phyloP scores from a whole-genome alignment of 2,329 filamentous ascomycete genomes.

The Fusarium drepaniforme region DNA sequence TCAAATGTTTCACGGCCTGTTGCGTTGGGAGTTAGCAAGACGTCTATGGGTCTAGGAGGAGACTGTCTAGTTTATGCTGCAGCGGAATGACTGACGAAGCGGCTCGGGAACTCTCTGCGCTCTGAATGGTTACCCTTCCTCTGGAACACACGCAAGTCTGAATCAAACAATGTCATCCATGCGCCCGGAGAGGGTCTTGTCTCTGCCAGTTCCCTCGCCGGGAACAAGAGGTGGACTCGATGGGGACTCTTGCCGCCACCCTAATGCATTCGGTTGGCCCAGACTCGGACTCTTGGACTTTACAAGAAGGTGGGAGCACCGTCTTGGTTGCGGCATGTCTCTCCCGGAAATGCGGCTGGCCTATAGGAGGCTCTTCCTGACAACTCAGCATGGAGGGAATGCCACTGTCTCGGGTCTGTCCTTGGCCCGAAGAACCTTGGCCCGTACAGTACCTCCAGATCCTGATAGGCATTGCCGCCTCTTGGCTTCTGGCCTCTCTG shows the following conservation, averaged over 20 bases:
- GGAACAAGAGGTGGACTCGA: conserved; percentile 1
- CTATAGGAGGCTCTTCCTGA: background rate
- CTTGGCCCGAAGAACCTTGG: background rate
- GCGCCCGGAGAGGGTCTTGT: background rate
- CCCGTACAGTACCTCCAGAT: background rate
- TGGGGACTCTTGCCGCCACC: background rate
- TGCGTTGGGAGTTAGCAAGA: background rate
- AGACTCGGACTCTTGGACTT: background rate
- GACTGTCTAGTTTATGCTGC: conserved; percentile 19
- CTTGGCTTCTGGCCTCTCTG: background rate
- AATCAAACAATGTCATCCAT: background rate
- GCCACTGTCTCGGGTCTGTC: conserved; percentile 4
- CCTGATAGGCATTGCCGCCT: background rate
- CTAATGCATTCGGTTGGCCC: background rate
- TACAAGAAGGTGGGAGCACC: conserved; percentile 3
- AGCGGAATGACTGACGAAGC: conserved; percentile 18
- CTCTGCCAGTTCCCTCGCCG: background rate
- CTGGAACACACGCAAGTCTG: conserved; percentile 8
- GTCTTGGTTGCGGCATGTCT: background rate
- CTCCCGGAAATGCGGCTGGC: background rate
- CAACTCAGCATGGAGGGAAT: background rate
- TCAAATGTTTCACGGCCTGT: background rate
- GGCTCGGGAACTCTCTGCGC: background rate
- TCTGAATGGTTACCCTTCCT: conserved; percentile 21
- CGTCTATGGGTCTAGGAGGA: background rate